Evolutionary conservation across 768 basidiomycete genomes (phyloP), one percentile per base, ranked within the genome.

Genomic region (Crassisporium funariophilum): DNA sequence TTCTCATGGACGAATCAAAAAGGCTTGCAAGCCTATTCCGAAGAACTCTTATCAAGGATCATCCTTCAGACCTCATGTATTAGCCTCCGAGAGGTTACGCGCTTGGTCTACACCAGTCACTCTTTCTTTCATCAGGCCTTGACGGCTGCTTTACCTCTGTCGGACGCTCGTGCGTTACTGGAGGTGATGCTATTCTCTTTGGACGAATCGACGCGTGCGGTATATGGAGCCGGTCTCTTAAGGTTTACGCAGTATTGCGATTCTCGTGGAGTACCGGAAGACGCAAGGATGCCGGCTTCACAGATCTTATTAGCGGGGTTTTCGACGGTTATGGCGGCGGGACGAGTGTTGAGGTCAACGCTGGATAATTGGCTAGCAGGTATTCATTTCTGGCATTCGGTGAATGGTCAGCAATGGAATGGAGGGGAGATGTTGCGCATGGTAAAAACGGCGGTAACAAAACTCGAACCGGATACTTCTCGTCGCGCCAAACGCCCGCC

Each of bases 201-300:
- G 9, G 50, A 46, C 16, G 17, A 20, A 5, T 23, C 9, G 8
- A 58, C 52, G 2, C 41, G 33, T 4, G 34, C 36, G 0, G 35
- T 24, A 16, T 63, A 63, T 35, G 49, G 45, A 3, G 57, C 61
- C 0, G 57, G 57, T 11, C 47, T 57, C 2, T 40, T 57, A 1
- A 41, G 45, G 25, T 63, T 59, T 24, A 59, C 52, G 4, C 56
- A 61, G 16, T 63, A 50, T 40, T 63, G 59, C 23, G 58, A 63
- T 23, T 16, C 35, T 5, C 38, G 34, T 1, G 9, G 15, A 4
- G 54, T 63, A 7, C 46, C 54, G 3, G 56, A 63, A 27, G 40
- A 27, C 1, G 31, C 37, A 15, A 27, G 52, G 0, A 59, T 63
- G 59, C 61, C 59, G 0, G 59, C 57, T 0, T 50, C 50, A 7